Percentiles rank a stretch among this genome's conserved stretches.
Conservation (phyloP, 2,329 filamentous ascomycete genomes). For the Zelopaecilomyces penicillatus region DNA sequence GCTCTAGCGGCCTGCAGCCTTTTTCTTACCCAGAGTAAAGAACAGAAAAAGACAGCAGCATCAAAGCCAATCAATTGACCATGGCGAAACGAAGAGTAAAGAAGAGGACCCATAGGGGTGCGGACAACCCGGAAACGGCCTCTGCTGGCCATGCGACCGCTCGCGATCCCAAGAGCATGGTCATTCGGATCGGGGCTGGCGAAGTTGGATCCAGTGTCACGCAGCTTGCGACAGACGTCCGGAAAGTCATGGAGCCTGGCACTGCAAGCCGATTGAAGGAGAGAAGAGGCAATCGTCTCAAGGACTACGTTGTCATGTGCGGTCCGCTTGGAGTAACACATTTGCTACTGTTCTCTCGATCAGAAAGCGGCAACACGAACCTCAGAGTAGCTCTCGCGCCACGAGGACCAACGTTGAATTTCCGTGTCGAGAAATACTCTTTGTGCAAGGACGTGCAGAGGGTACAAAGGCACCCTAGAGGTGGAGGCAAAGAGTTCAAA, state of each 20-base stretch:
- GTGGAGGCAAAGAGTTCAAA: constrained; percentile 75
- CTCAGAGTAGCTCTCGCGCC: constrained; percentile 80
- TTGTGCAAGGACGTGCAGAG: constrained; percentile 83
- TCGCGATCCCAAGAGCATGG: constrained; percentile 87
- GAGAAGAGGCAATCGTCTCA: constrained; percentile 75
- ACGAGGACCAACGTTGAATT: constrained; percentile 85
- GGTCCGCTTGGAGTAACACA: constrained; percentile 90
- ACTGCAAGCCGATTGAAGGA: constrained; percentile 87
- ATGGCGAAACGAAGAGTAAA: constrained; percentile 81
- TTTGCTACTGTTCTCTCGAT: constrained; percentile 85
- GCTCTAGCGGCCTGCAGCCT: neutral
- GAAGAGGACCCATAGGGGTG: constrained; percentile 77
- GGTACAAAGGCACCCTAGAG: constrained; percentile 73
- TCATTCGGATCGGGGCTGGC: constrained; percentile 90
- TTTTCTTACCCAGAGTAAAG: neutral
- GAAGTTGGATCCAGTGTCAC: constrained; percentile 87
- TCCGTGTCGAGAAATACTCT: constrained; percentile 90
- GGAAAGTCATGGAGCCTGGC: constrained; percentile 90
- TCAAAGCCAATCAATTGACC: constrained; percentile 14
- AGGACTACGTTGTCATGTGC: constrained; percentile 92
- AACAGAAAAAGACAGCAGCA: neutral
- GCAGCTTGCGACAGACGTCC: constrained; percentile 85
- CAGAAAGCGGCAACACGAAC: constrained; percentile 84
- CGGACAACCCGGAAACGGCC: constrained; percentile 50
- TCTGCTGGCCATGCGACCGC: constrained; percentile 53